Evolutionary conservation across 306 rosid species (phyloP).

Genomic region (Astragalus glycyphyllos): DNA sequence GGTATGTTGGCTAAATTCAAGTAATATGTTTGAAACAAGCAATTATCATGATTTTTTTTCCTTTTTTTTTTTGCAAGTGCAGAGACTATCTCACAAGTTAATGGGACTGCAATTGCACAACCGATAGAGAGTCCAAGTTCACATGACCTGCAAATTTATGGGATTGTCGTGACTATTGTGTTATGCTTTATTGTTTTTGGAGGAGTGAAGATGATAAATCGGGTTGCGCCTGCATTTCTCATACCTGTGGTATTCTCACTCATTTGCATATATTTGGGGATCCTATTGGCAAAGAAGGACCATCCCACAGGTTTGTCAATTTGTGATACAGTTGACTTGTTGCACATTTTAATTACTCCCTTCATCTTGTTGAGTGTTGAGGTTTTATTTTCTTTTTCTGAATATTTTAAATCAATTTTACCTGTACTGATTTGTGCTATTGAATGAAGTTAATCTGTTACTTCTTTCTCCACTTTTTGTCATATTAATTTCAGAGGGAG

Average conservation of each 20-base stretch:
- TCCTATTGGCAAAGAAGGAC: constrained; percentile 71
- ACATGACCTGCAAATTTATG: constrained; percentile 96
- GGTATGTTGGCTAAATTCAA: neutral
- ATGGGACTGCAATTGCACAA: constrained; percentile 66
- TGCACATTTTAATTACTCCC: neutral
- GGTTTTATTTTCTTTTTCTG: neutral
- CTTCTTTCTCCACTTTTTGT: constrained; percentile 28
- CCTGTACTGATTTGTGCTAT: constrained; percentile 12
- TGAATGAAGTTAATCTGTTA: constrained; percentile 30
- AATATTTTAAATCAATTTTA: constrained; percentile 7
- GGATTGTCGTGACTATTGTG: constrained; percentile 89
- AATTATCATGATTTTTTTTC: constrained; percentile 34
- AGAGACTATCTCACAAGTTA: constrained; percentile 76
- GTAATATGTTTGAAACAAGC: constrained; percentile 30
- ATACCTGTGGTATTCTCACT: constrained; percentile 89
- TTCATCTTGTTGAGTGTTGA: constrained; percentile 27
- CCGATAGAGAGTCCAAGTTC: constrained; percentile 77
- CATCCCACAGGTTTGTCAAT: constrained; percentile 70
- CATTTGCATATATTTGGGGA: constrained; percentile 81
- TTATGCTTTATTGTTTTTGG: constrained; percentile 98
- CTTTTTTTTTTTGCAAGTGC: constrained; percentile 46
- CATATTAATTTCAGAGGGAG: constrained; percentile 64
- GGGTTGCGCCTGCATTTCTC: constrained; percentile 99
- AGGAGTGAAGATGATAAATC: constrained; percentile 96
- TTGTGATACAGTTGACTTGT: constrained; percentile 16